Evolutionary conservation across 352 stramenopile genomes (phyloP).

Genomic region (Globisporangium recalcitrans): DNA sequence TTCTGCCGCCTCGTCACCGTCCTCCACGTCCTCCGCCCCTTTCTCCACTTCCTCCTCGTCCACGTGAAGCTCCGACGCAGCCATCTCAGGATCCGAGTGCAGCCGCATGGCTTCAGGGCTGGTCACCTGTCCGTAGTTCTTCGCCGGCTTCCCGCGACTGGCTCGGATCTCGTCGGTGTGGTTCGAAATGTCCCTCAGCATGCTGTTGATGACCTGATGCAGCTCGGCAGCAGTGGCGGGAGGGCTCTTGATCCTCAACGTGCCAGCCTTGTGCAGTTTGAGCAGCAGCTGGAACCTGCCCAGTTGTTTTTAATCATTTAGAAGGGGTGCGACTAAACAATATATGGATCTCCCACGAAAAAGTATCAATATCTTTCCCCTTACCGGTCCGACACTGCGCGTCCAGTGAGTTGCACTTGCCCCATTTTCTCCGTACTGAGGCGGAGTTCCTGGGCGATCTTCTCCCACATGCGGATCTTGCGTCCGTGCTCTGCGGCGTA

Average conservation of each 20-base stretch:
- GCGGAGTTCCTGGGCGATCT: slow-evolving; percentile 36
- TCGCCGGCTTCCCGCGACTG: slow-evolving; percentile 11
- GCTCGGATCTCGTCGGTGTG: slow-evolving; percentile 15
- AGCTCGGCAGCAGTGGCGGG: slow-evolving; percentile 18
- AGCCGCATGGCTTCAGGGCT: slow-evolving; percentile 7
- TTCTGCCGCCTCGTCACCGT: slow-evolving; percentile 9
- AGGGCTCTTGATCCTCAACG: slow-evolving; percentile 29
- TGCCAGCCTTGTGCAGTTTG: slow-evolving; percentile 28
- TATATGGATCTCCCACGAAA: not conserved
- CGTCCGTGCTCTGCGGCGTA: slow-evolving; percentile 41
- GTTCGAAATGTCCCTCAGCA: slow-evolving; percentile 23
- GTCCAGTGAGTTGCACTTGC: slow-evolving; percentile 27
- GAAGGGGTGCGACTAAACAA: not conserved
- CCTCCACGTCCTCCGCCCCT: slow-evolving; percentile 5
- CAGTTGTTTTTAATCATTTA: not conserved
- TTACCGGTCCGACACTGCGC: slow-evolving; percentile 36
- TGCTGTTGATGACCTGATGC: slow-evolving; percentile 24
- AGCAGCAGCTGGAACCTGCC: slow-evolving; percentile 36
- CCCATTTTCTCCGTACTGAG: slow-evolving; percentile 24
- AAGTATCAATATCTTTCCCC: slow-evolving; percentile 11
- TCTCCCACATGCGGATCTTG: slow-evolving; percentile 48
- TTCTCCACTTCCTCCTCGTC: not conserved
- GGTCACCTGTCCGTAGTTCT: not conserved
- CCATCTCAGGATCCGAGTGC: slow-evolving; percentile 2
- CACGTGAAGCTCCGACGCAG: not conserved